Evolutionary conservation across 2,329 filamentous ascomycete species (phyloP), one percentile per base, ranked within the genome.

Genomic region (Escovopsis sp.): DNA sequence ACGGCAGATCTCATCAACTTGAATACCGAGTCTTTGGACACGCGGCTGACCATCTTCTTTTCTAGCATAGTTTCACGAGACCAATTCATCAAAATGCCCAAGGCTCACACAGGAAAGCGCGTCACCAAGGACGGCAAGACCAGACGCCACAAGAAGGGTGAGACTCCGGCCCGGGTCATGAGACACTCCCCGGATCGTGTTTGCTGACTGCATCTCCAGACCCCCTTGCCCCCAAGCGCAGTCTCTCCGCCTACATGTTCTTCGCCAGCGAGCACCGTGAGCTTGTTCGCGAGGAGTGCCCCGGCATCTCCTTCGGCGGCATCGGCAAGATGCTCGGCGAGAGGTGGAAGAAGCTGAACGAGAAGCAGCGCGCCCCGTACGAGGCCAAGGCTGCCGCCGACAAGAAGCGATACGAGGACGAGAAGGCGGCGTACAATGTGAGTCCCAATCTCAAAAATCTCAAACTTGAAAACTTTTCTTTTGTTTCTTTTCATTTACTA

Each of bases 181-280:
- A 23, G 6, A 34, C 15, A 15, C 33, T 34, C 33, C 33, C 12
- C 12, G 12, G 33, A 36, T 36, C 36, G 28, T 30, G 34, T 32
- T 36, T 15, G n/a, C 41, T 45, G 26, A 45, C 48, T 33, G 10
- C 18, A 12, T 23, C 23, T 23, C 8, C 57, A 94, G 88, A 95
- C 68, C 87, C 87, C 67, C 95, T 95, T 69, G 89, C 88, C 47
- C 91, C 91, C 65, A 98, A 96, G 87, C 87, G 91, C 68, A 91
- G 89, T 73, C 85, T 98, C 40, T 96, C 91, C 42, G 91, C 91
- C 51, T 98, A 98, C 80, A 98, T 98, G 91, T 96, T 96, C 82
- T 98, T 96, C 65, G 91, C 91, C 78, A 96, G 96, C 62, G 91
- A 96, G 70, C 86, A 95, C 71, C 88, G 91, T 56, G 89, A 96